Conservation (phyloP, 345 rosid species). For the Eucalyptus decipiens region DNA sequence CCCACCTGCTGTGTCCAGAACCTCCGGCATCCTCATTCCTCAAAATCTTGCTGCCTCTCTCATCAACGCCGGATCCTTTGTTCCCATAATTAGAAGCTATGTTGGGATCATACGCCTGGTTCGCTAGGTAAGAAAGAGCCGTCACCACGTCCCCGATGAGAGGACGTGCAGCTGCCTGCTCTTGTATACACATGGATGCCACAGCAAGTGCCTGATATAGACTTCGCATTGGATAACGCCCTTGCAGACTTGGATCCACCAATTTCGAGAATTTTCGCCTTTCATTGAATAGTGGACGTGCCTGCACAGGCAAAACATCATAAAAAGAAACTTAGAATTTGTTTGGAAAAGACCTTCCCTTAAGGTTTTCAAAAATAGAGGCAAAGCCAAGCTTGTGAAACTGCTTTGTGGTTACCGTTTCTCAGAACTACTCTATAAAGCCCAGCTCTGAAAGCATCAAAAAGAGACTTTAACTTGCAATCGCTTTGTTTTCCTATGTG, state of each 20-base stretch:
- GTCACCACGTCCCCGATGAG: conserved; percentile 88
- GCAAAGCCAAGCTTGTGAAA: not conserved
- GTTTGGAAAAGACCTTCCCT: not conserved
- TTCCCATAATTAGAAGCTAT: conserved; percentile 2
- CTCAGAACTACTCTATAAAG: not conserved
- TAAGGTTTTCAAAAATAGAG: not conserved
- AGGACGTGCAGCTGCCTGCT: conserved; percentile 89
- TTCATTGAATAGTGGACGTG: conserved; percentile 76
- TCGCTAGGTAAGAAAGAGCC: conserved; percentile 84
- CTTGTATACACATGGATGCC: conserved; percentile 97
- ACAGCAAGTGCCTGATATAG: conserved; percentile 94
- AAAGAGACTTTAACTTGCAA: not conserved
- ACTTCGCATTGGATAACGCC: conserved; percentile 71
- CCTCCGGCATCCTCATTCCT: conserved; percentile 52
- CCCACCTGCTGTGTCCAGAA: conserved; percentile 50
- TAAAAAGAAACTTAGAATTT: not conserved
- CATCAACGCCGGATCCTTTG: conserved; percentile 26
- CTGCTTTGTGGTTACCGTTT: not conserved
- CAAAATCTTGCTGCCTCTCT: conserved; percentile 32
- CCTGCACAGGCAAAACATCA: conserved; percentile 27
- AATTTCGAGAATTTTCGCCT: conserved; percentile 60
- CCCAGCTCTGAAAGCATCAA: not conserved
- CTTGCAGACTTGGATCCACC: conserved; percentile 73
- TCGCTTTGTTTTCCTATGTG: not conserved
- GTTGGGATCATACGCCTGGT: conserved; percentile 60